Percentiles rank a stretch among this genome's conserved stretches.
These are phyloP conservation scores for fission yeast (Schizosaccharomyces pombe) DNA, from an alignment of 805 yeast genomes.

Conservation along the genomic window DNA sequence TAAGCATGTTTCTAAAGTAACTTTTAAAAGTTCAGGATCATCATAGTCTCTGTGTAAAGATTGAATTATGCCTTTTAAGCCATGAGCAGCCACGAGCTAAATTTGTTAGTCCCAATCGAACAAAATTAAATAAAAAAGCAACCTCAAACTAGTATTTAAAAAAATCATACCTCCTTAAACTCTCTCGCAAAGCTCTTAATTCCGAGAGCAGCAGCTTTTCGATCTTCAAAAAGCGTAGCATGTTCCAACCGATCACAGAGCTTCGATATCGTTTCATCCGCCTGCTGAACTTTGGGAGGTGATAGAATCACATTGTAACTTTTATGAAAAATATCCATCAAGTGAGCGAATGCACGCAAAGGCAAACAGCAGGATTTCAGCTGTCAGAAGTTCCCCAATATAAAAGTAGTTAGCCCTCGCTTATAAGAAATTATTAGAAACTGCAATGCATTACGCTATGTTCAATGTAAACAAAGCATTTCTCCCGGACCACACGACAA, in stretches of 20 bases:
- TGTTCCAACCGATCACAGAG: constrained; percentile 70
- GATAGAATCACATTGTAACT: constrained; percentile 17
- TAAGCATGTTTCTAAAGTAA: constrained; percentile 63
- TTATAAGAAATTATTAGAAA: too few species aligned
- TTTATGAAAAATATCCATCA: constrained; percentile 10
- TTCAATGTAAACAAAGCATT: too few species aligned
- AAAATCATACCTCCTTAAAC: constrained; percentile 39
- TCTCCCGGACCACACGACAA: too few species aligned
- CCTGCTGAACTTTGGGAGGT: constrained; percentile 29
- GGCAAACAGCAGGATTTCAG: too few species aligned
- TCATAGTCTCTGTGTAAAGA: constrained; percentile 40
- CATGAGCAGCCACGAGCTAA: constrained; percentile 50
- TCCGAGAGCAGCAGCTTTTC: constrained; percentile 77
- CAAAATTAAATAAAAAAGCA: too few species aligned
- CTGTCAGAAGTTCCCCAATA: too few species aligned
- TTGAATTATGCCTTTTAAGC: constrained; percentile 45
- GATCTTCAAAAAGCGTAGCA: constrained; percentile 57
- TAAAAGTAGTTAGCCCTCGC: too few species aligned
- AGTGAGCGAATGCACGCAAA: too few species aligned
- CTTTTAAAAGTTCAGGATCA: constrained; percentile 53
- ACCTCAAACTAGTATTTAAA: background rate
- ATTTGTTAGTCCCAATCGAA: background rate
- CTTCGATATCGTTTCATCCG: constrained; percentile 67
- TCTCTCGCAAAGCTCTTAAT: constrained; percentile 72
- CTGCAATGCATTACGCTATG: too few species aligned